These are phyloP conservation scores for Rhodotorula sp. DNA, from an alignment of 1,284 basidiomycete species.

Conservation along the genomic window DNA sequence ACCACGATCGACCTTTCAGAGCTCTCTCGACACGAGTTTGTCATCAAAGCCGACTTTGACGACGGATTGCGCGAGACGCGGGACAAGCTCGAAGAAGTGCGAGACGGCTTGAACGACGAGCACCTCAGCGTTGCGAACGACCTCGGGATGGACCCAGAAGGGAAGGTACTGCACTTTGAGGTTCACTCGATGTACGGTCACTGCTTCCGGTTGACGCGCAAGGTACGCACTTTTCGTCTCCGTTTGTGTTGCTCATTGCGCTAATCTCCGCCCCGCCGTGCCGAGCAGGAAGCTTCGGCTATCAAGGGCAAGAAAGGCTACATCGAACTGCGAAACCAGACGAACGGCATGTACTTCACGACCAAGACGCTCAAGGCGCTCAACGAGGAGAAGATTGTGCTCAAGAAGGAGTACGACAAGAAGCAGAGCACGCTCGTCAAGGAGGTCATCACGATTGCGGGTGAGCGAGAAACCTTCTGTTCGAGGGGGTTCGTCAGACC, in stretches of 20 bases:
- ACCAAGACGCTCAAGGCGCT: slow-evolving; percentile 70
- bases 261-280: no score
- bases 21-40: slow-evolving; percentile 77
- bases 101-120: slow-evolving; percentile 81
- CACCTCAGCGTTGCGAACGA: slow-evolving; percentile 72
- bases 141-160: slow-evolving; percentile 82
- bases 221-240: slow-evolving; percentile 57
- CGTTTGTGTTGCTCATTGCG: no score
- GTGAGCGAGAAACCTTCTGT: slow-evolving; percentile 54
- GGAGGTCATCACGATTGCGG: slow-evolving; percentile 88
- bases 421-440: slow-evolving; percentile 83
- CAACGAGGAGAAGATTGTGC: slow-evolving; percentile 71
- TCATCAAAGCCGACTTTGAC: slow-evolving; percentile 88
- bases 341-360: slow-evolving; percentile 89
- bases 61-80: slow-evolving; percentile 69
- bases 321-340: slow-evolving; percentile 65
- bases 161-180: slow-evolving; percentile 88
- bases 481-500: no score
- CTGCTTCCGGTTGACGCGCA: slow-evolving; percentile 82
- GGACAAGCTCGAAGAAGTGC: slow-evolving; percentile 65
- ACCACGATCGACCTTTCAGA: slow-evolving; percentile 90
- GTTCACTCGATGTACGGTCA: slow-evolving; percentile 89
- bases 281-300: slow-evolving; percentile 72
- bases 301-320: slow-evolving; percentile 70
- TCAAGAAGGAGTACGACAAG: slow-evolving; percentile 67